Percentiles rank a stretch among this genome's conserved stretches.
phyloP scores from a whole-genome alignment of 2,329 filamentous ascomycete species.

The Alternaria consortialis region DNA sequence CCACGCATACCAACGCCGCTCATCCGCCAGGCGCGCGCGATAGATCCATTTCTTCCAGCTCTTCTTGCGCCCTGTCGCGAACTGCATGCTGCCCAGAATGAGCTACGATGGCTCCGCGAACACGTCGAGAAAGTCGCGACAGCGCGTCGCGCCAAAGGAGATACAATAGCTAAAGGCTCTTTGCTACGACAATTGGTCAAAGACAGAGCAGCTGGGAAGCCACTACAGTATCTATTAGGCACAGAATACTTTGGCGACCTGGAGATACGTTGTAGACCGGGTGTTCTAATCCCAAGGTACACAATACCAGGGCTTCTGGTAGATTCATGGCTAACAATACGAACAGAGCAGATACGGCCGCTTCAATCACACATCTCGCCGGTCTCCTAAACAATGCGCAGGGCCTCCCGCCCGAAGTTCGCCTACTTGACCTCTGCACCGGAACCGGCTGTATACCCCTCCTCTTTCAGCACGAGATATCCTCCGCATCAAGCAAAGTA shows the following conservation, averaged over 20 bases:
- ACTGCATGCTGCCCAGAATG: slow-evolving; percentile 69
- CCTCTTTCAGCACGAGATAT: slow-evolving; percentile 72
- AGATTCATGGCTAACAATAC: slow-evolving; percentile 18
- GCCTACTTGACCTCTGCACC: slow-evolving; percentile 85
- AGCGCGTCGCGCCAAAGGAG: slow-evolving; percentile 30
- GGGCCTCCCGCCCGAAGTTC: slow-evolving; percentile 54
- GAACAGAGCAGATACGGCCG: slow-evolving; percentile 58
- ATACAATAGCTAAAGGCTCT: slow-evolving; percentile 27
- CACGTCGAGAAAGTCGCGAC: slow-evolving; percentile 54
- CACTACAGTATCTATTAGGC: slow-evolving; percentile 89
- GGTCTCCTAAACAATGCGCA: slow-evolving; percentile 34
- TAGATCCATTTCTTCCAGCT: slow-evolving; percentile 65
- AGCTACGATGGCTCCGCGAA: slow-evolving; percentile 77
- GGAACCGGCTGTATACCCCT: slow-evolving; percentile 91
- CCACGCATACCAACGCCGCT: slow-evolving; percentile 70
- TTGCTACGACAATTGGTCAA: slow-evolving; percentile 37
- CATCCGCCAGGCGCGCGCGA: slow-evolving; percentile 62
- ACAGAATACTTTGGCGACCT: slow-evolving; percentile 87
- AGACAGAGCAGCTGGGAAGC: slow-evolving; percentile 68
- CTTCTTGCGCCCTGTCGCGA: slow-evolving; percentile 72
- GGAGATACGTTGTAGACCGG: slow-evolving; percentile 77
- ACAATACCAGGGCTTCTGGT: slow-evolving; percentile 15
- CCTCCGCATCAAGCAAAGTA: slow-evolving; percentile 34
- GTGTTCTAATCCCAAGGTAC: slow-evolving; percentile 85
- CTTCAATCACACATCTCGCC: slow-evolving; percentile 47